A percentile compares a stretch with the other conserved stretches of the same genome.
phyloP scores from a whole-genome alignment of 495 filamentous ascomycete species.

The Penicillium antarcticum region DNA sequence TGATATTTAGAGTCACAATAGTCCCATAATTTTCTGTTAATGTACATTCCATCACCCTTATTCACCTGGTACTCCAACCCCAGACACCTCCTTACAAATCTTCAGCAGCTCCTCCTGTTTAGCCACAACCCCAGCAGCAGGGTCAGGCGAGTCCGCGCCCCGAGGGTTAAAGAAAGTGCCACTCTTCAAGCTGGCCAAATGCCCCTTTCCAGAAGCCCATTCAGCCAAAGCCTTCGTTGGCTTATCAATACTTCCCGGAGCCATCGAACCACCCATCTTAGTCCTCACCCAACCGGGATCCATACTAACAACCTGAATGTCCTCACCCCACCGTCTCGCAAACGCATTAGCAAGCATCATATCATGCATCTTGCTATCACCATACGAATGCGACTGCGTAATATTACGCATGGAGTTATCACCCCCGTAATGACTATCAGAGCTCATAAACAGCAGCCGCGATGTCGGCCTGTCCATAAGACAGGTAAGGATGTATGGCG shows the following conservation, averaged over 20 bases:
- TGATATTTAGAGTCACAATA: background rate
- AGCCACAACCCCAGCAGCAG: slow-evolving; percentile 24
- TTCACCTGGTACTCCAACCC: slow-evolving; percentile 15
- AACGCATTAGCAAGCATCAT: slow-evolving; percentile 54
- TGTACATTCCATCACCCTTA: no score
- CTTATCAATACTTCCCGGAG: slow-evolving; percentile 43
- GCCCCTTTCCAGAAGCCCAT: slow-evolving; percentile 38
- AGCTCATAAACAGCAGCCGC: slow-evolving; percentile 50
- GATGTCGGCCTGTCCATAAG: slow-evolving; percentile 48
- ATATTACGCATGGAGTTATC: slow-evolving; percentile 40
- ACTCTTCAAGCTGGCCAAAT: slow-evolving; percentile 20
- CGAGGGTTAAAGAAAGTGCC: slow-evolving; percentile 26
- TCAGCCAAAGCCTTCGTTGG: slow-evolving; percentile 44
- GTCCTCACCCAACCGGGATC: slow-evolving; percentile 65
- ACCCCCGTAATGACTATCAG: slow-evolving; percentile 47
- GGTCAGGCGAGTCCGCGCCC: slow-evolving; percentile 20
- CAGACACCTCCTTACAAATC: slow-evolving; percentile 31
- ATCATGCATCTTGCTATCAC: slow-evolving; percentile 53
- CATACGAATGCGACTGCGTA: slow-evolving; percentile 35
- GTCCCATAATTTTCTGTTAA: background rate
- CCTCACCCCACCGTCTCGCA: slow-evolving; percentile 45
- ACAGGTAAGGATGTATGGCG: slow-evolving; percentile 55
- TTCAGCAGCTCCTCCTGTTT: slow-evolving; percentile 32
- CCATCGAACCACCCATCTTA: slow-evolving; percentile 55
- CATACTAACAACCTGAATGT: slow-evolving; percentile 46